These are phyloP conservation scores for Stereum hirsutum DNA, from an alignment of 1,284 basidiomycete species.

Conservation along the genomic window DNA sequence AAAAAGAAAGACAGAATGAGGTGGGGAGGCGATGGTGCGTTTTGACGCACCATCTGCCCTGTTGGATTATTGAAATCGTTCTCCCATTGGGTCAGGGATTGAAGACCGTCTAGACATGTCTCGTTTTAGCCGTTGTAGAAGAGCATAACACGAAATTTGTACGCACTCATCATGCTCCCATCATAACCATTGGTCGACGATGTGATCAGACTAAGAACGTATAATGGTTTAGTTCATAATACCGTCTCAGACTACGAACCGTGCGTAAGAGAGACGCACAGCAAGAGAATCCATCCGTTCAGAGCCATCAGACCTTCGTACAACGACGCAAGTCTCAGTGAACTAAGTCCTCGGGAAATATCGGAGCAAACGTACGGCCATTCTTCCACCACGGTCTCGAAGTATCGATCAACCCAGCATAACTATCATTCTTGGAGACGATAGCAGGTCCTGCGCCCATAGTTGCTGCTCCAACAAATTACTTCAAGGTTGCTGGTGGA, in stretches of 20 bases:
- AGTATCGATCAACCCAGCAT: conserved; percentile 17
- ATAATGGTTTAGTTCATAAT: not conserved
- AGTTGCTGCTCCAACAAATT: not conserved
- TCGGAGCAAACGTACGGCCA: conserved; percentile 8
- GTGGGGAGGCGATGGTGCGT: not conserved
- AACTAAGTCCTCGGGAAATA: not conserved
- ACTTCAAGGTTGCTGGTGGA: not conserved
- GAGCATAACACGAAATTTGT: not conserved
- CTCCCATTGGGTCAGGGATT: conserved; percentile 54
- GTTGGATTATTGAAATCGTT: conserved; percentile 45
- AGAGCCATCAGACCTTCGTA: conserved; percentile 35
- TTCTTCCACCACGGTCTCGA: conserved; percentile 23
- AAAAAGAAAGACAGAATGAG: not conserved
- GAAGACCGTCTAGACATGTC: conserved; percentile 46
- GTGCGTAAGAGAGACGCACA: conserved; percentile 28
- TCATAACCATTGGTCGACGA: conserved; percentile 70
- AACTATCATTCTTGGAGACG: conserved; percentile 12
- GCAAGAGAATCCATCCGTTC: conserved; percentile 54
- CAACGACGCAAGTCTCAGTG: not conserved
- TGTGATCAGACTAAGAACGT: conserved; percentile 45
- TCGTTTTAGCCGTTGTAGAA: no score
- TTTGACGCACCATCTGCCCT: conserved; percentile 27
- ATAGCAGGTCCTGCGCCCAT: conserved; percentile 16
- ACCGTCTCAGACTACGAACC: not conserved
- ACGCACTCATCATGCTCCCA: conserved; percentile 59